A percentile compares a stretch with the other conserved stretches of the same genome.
Evolutionary conservation across 2,329 filamentous ascomycete species (phyloP).

Genomic region (Alternaria sp.): DNA sequence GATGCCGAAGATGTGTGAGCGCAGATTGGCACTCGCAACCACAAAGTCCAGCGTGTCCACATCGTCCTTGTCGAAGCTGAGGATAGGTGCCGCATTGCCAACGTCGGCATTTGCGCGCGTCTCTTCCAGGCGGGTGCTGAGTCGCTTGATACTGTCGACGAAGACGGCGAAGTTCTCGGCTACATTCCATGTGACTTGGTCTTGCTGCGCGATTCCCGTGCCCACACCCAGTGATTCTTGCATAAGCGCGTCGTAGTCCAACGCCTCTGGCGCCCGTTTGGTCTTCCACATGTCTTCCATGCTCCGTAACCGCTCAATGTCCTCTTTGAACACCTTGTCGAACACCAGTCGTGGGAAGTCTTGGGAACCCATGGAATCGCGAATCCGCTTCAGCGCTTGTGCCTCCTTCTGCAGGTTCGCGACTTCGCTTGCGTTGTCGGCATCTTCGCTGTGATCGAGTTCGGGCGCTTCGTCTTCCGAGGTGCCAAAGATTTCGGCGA

Average conservation of each 20-base stretch:
- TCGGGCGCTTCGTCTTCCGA: conserved; percentile 84
- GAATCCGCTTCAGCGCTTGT: conserved; percentile 81
- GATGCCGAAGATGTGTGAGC: conserved; percentile 88
- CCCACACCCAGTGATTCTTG: conserved; percentile 60
- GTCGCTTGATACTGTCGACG: conserved; percentile 77
- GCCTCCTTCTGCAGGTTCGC: conserved; percentile 85
- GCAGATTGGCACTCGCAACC: conserved; percentile 84
- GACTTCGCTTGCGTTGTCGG: conserved; percentile 87
- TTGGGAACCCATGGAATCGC: conserved; percentile 77
- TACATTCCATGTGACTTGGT: conserved; percentile 80
- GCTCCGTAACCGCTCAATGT: conserved; percentile 79
- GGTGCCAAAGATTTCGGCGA: conserved; percentile 91
- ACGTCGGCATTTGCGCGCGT: conserved; percentile 64
- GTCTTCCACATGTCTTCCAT: conserved; percentile 98
- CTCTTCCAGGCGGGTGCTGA: conserved; percentile 75
- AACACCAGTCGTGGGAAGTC: conserved; percentile 83
- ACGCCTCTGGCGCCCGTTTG: conserved; percentile 73
- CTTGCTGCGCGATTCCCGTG: conserved; percentile 64
- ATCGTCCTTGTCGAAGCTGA: conserved; percentile 97
- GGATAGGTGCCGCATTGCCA: conserved; percentile 60
- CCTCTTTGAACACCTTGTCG: conserved; percentile 87
- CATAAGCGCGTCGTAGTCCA: conserved; percentile 71
- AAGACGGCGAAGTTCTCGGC: conserved; percentile 87
- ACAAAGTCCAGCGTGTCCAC: conserved; percentile 95
- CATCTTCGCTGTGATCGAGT: conserved; percentile 79